Base-by-base conservation (phyloP, 169 alveolate species). In the Besnoitia besnoiti region DNA sequence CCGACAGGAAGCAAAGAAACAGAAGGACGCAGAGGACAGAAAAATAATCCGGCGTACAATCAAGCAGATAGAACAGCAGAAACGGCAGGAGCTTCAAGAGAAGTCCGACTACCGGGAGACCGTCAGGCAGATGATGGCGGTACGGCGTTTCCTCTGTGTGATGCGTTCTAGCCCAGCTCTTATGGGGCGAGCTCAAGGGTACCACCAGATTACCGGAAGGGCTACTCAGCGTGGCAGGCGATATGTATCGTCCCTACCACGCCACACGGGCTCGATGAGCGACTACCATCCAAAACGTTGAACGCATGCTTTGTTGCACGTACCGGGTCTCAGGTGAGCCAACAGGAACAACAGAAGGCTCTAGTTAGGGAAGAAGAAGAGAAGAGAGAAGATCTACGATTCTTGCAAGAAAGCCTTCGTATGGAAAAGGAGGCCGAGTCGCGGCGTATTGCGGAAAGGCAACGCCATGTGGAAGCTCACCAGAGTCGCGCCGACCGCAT, bases 401-500 rank as follows among this genome's bases (percentile, higher is more conserved):
- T 77, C 37, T 55, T 77, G 61, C 40, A 77, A 35, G 59, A 77
- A 35, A 77, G 87, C 59, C n/a, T 77, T 42, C 87, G 87, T 5
- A 1, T 77, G 0, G 87, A 77, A 77, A 42, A 39, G 47, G 61
- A 42, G 19, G 40, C 59, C 5, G 87, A 77, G 40, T 51, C 87
- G 0, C 87, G 87, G 12, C 87, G 87, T 27, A 1, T 77, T 7
- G 87, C 59, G 2, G 87, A 77, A 55, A 51, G 87, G 40, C 87
- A 77, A 35, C 49, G 55, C 44, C 87, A 77, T 14, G 40, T 77
- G 5, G 87, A 77, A 27, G 87, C 87, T 19, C 87, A 77, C 33
- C 87, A 77, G 30, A 77, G 87, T 27, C 87, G 87, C 30, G 87
- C 87, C 87, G 87, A 77, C 87, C 87, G 87, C 50, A 77, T 77